Percentiles rank a stretch among this genome's conserved stretches.
These are phyloP conservation scores for Articulospora tetracladia DNA, from an alignment of 495 filamentous ascomycete species.

Conservation along the genomic window DNA sequence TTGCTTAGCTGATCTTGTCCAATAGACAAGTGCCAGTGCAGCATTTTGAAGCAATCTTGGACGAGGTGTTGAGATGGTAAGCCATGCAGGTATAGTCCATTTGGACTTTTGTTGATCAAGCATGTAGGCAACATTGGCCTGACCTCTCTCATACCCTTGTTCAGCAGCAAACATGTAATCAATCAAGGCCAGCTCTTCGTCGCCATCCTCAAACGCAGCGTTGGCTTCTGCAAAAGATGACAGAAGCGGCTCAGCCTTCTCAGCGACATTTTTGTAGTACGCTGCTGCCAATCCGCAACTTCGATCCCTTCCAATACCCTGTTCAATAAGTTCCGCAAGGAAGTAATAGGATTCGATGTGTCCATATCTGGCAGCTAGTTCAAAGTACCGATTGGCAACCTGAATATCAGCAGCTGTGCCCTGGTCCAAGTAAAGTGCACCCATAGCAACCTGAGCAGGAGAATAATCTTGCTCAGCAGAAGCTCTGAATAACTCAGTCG, in stretches of 20 bases:
- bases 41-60: slow-evolving; percentile 63
- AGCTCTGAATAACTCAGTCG: slow-evolving; percentile 75
- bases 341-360: slow-evolving; percentile 95
- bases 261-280: slow-evolving; percentile 94
- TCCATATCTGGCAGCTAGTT: slow-evolving; percentile 82
- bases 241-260: slow-evolving; percentile 80
- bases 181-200: slow-evolving; percentile 79
- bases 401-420: slow-evolving; percentile 59
- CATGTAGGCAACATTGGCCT: slow-evolving; percentile 91
- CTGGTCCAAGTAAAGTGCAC: slow-evolving; percentile 86
- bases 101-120: slow-evolving; percentile 77
- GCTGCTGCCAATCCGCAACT: slow-evolving; percentile 76
- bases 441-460: slow-evolving; percentile 78
- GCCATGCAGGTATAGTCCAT: slow-evolving; percentile 44
- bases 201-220: slow-evolving; percentile 75
- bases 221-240: slow-evolving; percentile 87
- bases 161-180: slow-evolving; percentile 90
- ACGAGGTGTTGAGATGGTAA: slow-evolving; percentile 34
- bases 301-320: slow-evolving; percentile 74
- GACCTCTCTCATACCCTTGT: slow-evolving; percentile 89
- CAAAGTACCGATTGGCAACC: slow-evolving; percentile 82
- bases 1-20: slow-evolving; percentile 94
- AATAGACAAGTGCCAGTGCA: slow-evolving; percentile 82
- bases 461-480: slow-evolving; percentile 83
- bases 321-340: slow-evolving; percentile 82